These are phyloP conservation scores for Nakaseomyces sp. DNA, from an alignment of 1,139 yeast genomes.

Conservation along the genomic window DNA sequence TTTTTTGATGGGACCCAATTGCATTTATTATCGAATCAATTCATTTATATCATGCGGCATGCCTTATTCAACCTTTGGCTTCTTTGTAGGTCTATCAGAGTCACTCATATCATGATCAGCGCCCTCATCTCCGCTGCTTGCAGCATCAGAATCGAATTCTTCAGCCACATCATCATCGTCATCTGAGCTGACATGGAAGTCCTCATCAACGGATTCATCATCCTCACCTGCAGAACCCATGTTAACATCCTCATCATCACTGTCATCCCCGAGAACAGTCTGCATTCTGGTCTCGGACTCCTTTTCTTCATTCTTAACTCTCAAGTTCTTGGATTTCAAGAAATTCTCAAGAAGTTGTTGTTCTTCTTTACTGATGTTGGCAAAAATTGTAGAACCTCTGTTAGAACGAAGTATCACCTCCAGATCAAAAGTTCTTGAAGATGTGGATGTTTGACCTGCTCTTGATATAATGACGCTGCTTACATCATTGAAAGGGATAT, in stretches of 20 bases:
- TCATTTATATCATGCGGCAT: no score
- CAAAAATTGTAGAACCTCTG: conserved; percentile 69
- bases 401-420: conserved; percentile 64
- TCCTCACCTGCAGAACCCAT: conserved; percentile 73
- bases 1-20: no score
- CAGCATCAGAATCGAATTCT: conserved; percentile 75
- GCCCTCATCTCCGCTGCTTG: conserved; percentile 37
- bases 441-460: conserved; percentile 71
- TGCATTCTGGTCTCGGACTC: conserved; percentile 76
- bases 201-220: conserved; percentile 61
- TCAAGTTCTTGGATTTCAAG: conserved; percentile 67
- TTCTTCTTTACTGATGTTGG: conserved; percentile 84
- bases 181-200: conserved; percentile 52
- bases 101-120: conserved; percentile 40
- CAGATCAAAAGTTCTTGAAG: conserved; percentile 87
- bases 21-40: no score
- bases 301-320: conserved; percentile 81
- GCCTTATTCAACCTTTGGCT: conserved; percentile 28
- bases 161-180: conserved; percentile 70
- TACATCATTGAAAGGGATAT: conserved; percentile 80
- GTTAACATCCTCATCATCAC: conserved; percentile 54
- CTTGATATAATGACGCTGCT: conserved; percentile 74
- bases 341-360: conserved; percentile 70
- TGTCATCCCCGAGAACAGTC: conserved; percentile 64
- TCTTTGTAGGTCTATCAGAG: conserved; percentile 31